A percentile compares a stretch with the other conserved stretches of the same genome.
Conservation (phyloP, 2,329 filamentous ascomycete genomes). For the Hypoxylon sp. region DNA sequence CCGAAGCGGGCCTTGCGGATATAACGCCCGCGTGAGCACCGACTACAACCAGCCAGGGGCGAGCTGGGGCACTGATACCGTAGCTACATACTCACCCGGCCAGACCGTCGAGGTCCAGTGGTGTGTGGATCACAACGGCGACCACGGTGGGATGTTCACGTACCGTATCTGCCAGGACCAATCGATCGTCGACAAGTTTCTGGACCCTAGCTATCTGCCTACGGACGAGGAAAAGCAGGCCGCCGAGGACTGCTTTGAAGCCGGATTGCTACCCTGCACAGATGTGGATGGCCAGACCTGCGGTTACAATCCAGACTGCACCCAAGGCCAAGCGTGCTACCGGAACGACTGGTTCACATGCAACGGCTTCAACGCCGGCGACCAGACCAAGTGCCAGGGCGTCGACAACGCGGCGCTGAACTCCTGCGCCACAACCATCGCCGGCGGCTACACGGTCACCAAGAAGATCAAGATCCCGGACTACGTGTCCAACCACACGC, state of each 20-base stretch:
- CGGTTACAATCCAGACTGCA: slow-evolving; percentile 65
- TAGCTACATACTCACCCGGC: slow-evolving; percentile 63
- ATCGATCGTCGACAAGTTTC: slow-evolving; percentile 65
- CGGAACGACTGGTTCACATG: slow-evolving; percentile 71
- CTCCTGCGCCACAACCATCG: slow-evolving; percentile 67
- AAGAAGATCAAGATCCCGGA: slow-evolving; percentile 67
- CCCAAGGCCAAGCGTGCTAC: slow-evolving; percentile 60
- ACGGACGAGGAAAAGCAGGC: slow-evolving; percentile 67
- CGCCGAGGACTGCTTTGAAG: slow-evolving; percentile 67
- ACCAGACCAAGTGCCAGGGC: slow-evolving; percentile 60
- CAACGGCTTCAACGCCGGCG: slow-evolving; percentile 59
- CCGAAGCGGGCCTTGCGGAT: slow-evolving; percentile 67
- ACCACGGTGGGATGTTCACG: slow-evolving; percentile 70
- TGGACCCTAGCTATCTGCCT: slow-evolving; percentile 63
- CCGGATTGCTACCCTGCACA: slow-evolving; percentile 63
- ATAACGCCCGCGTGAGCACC: slow-evolving; percentile 67
- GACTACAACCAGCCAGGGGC: slow-evolving; percentile 66
- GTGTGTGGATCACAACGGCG: slow-evolving; percentile 71
- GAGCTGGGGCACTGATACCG: slow-evolving; percentile 61
- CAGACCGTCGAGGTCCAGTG: slow-evolving; percentile 66
- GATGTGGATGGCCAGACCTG: slow-evolving; percentile 66
- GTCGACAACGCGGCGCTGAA: slow-evolving; percentile 61
- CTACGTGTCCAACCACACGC: slow-evolving; percentile 64
- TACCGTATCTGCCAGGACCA: slow-evolving; percentile 70
- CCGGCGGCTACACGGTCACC: slow-evolving; percentile 68